These are phyloP conservation scores for Alternaria conjuncta DNA, from an alignment of 2,329 filamentous ascomycete genomes.

Conservation along the genomic window DNA sequence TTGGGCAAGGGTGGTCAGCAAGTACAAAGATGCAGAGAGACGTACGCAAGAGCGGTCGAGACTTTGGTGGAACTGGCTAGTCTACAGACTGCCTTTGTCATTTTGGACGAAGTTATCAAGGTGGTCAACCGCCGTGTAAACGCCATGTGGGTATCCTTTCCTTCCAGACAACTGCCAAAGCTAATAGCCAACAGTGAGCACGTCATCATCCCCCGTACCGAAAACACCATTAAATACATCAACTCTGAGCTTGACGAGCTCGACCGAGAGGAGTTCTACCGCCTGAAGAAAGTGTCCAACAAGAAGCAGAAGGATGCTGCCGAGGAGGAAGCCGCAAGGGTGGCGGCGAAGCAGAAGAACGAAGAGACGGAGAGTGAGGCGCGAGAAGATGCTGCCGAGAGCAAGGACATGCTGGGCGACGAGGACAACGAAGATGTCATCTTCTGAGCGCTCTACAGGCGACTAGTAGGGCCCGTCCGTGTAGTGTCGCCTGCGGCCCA, in stretches of 20 bases:
- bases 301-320: slow-evolving; percentile 66
- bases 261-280: slow-evolving; percentile 97
- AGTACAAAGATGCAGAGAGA: slow-evolving; percentile 92
- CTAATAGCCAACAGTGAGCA: slow-evolving; percentile 67
- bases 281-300: slow-evolving; percentile 89
- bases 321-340: slow-evolving; percentile 43
- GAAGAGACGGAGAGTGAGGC: slow-evolving; percentile 8
- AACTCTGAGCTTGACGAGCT: slow-evolving; percentile 98
- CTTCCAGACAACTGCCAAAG: not conserved
- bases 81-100: slow-evolving; percentile 97
- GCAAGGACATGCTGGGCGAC: slow-evolving; percentile 73
- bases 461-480: not conserved
- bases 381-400: slow-evolving; percentile 49
- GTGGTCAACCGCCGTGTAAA: slow-evolving; percentile 98
- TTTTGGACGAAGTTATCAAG: slow-evolving; percentile 98
- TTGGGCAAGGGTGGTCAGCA: slow-evolving; percentile 97
- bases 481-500: not conserved
- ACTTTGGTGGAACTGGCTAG: slow-evolving; percentile 94
- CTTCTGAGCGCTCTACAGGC: slow-evolving; percentile 61
- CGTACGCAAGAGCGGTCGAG: slow-evolving; percentile 93
- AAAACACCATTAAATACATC: slow-evolving; percentile 99
- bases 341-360: slow-evolving; percentile 49
- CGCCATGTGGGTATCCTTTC: slow-evolving; percentile 73
- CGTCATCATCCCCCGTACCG: slow-evolving; percentile 95
- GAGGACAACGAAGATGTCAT: slow-evolving; percentile 86